A percentile compares a stretch with the other conserved stretches of the same genome.
These are phyloP conservation scores for Hymenoscyphus infarciens DNA, from an alignment of 2,329 filamentous ascomycete genomes.

Conservation along the genomic window DNA sequence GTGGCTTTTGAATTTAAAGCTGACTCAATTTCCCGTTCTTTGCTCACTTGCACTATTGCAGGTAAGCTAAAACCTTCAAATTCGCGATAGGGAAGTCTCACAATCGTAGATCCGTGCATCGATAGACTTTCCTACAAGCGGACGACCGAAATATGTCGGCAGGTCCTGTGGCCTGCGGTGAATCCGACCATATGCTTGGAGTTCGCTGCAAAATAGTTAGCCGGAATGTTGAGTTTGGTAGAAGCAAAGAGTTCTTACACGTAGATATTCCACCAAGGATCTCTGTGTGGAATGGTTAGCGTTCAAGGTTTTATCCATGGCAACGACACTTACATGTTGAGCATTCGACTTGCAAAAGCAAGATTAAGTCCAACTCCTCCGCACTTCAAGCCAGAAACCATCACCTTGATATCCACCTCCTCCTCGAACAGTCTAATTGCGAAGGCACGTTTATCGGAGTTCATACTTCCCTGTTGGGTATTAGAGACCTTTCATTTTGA, in stretches of 20 bases:
- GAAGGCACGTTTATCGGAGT: slow-evolving; percentile 39
- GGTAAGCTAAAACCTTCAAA: not conserved
- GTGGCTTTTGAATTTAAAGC: not conserved
- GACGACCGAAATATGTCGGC: not conserved
- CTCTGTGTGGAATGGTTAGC: not conserved
- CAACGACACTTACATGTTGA: slow-evolving; percentile 22
- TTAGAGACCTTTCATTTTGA: too few species aligned
- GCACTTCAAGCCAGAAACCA: slow-evolving; percentile 51
- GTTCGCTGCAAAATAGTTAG: not conserved
- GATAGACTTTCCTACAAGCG: not conserved
- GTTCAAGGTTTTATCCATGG: too few species aligned
- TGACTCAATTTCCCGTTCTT: not conserved
- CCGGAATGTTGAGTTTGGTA: not conserved
- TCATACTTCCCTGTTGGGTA: slow-evolving; percentile 45
- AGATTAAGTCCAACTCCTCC: slow-evolving; percentile 53
- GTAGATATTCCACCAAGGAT: slow-evolving; percentile 13
- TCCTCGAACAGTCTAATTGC: slow-evolving; percentile 44
- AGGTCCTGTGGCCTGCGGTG: not conserved
- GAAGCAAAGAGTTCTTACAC: slow-evolving; percentile 1
- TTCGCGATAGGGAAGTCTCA: too few species aligned
- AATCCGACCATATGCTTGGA: slow-evolving; percentile 10
- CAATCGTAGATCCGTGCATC: not conserved
- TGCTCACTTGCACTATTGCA: not conserved
- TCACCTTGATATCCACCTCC: slow-evolving; percentile 32
- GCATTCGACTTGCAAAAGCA: slow-evolving; percentile 44